phyloP scores from a whole-genome alignment of 2,329 filamentous ascomycete genomes.

The Coniochaeta prunicola region DNA sequence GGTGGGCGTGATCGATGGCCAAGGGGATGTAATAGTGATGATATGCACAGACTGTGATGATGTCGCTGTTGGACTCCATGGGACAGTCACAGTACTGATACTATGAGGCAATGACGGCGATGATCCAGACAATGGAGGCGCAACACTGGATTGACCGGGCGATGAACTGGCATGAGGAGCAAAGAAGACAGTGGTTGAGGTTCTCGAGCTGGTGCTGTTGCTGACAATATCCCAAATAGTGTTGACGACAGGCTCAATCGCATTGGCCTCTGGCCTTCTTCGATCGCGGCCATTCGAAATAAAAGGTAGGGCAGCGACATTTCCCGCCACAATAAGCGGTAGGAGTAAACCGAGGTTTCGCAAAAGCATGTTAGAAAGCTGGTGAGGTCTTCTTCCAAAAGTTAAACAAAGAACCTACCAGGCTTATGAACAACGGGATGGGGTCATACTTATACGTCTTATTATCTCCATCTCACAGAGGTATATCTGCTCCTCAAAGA shows the following conservation, averaged over 20 bases:
- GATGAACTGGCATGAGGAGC: background rate
- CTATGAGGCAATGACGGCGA: background rate
- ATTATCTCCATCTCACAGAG: too few relatives aligned
- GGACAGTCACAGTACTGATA: background rate
- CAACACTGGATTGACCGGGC: background rate
- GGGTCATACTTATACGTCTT: too few relatives aligned
- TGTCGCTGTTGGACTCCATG: background rate
- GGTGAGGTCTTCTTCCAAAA: background rate
- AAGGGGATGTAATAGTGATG: background rate
- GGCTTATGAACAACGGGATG: too few relatives aligned
- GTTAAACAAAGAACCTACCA: background rate
- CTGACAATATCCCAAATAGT: background rate
- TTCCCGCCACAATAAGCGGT: background rate
- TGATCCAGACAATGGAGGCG: background rate
- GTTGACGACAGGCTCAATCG: background rate
- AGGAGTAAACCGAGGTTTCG: background rate
- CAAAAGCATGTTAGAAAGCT: background rate
- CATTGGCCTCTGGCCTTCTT: background rate
- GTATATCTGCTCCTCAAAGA: too few relatives aligned
- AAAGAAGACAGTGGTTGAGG: background rate
- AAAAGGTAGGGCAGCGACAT: background rate
- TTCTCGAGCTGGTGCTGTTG: background rate
- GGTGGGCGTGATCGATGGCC: background rate
- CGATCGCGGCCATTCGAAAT: background rate
- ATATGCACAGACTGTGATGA: background rate